Conservation (phyloP, 148 eudicot genomes). For the Tetragonia tetragonoides region DNA sequence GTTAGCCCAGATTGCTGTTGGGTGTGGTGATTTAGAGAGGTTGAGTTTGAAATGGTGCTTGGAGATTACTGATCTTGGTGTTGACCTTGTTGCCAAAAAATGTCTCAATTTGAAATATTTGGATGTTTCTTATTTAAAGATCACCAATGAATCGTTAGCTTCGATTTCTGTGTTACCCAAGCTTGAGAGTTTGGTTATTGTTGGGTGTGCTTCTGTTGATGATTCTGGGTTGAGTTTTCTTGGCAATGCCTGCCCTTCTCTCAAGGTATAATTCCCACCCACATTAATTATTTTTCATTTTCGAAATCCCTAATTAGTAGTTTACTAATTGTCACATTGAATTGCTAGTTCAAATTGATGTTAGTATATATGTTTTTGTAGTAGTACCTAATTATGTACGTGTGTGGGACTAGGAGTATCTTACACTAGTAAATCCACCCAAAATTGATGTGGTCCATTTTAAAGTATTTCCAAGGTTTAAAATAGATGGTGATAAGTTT, state of each 20-base stretch:
- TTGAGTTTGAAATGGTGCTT: slow-evolving; percentile 77
- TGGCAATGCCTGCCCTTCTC: slow-evolving; percentile 67
- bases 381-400: too few relatives aligned
- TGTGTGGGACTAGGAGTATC: too few relatives aligned
- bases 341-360: too few relatives aligned
- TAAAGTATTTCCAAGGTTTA: too few relatives aligned
- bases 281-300: too few relatives aligned
- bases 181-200: slow-evolving; percentile 62
- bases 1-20: slow-evolving; percentile 68
- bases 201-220: slow-evolving; percentile 56
- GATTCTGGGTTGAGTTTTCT: slow-evolving; percentile 60
- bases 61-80: slow-evolving; percentile 72
- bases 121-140: slow-evolving; percentile 64
- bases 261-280: slow-evolving; percentile 44
- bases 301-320: too few relatives aligned
- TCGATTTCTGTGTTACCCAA: slow-evolving; percentile 45
- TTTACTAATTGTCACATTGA: too few relatives aligned
- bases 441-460: too few relatives aligned
- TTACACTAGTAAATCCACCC: too few relatives aligned
- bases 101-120: slow-evolving; percentile 48
- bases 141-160: slow-evolving; percentile 50
- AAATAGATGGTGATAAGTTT: too few relatives aligned
- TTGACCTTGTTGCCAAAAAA: slow-evolving; percentile 59
- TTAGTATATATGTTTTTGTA: too few relatives aligned
- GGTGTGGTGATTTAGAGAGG: slow-evolving; percentile 52